Base-by-base conservation (phyloP, 1,284 basidiomycete genomes). In the Phylloporus sp. region DNA sequence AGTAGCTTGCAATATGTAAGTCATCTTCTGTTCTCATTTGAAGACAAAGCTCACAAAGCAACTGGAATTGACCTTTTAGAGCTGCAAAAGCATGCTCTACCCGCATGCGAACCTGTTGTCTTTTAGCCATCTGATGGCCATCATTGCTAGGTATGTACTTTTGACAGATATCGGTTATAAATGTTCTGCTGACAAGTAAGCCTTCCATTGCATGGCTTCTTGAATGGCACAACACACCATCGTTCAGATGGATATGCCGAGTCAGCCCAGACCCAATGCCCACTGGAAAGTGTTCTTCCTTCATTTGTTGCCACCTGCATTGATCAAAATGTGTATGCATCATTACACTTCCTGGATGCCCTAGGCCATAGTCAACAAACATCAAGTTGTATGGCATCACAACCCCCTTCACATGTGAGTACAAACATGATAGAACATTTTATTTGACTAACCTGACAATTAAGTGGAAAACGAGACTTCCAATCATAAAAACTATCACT, bases 201-300 rank as follows among this genome's bases (percentile, higher is more conserved):
- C 3, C 37, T 8, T 25, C n/a, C 25, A 17, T 17, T n/a, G 6
- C 3, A 6, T 41, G 14, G 11, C 8, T n/a, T 49, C 37, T 71
- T 72, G 27, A 72, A 71, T 0, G 67, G 63, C 0, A 71, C 37
- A 19, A 63, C 58, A 57, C 62, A 72, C 70, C 66, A 71, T 1
- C 23, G 20, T 2, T 57, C 11, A 3, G 15, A 25, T 0, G 45
- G 20, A 10, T 71, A 71, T 1, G 70, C 27, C 1, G 29, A 58
- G 8, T 71, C 57, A 2, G 32, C 69, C 69, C 66, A 53, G 6
- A 53, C 25, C 49, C 25, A 53, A 6, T 53, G 49, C 6, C 41
- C 41, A 15, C 6, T 12, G 7, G 14, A 25, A 7, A n/a, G 25
- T 17, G 27, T 14, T n/a, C 23, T 32, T 32, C 32, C 32, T 32